Percentiles rank a stretch among this genome's conserved stretches.
Conservation (phyloP, 2,329 filamentous ascomycete genomes). For the Trichoderma brevicompactum region DNA sequence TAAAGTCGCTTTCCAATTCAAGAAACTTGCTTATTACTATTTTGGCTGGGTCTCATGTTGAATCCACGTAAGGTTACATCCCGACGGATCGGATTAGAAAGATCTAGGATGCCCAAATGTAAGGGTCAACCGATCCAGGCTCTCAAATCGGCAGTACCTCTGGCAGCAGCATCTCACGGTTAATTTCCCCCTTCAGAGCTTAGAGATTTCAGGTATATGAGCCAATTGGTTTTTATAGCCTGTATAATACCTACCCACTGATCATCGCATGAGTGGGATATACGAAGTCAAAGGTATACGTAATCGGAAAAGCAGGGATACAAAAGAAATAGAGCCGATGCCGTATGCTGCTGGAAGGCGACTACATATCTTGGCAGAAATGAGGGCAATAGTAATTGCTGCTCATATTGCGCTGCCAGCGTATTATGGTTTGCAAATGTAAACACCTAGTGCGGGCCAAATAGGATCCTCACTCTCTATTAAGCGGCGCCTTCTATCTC, state of each 20-base stretch:
- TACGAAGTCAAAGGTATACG: neutral
- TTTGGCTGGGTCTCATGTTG: neutral
- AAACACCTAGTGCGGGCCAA: neutral
- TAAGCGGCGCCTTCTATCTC: neutral
- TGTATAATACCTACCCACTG: neutral
- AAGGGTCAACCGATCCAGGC: neutral
- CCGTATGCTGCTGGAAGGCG: neutral
- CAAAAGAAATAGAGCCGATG: neutral
- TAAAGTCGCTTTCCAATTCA: neutral
- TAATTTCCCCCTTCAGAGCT: no score
- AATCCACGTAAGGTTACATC: neutral
- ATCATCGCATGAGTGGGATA: neutral
- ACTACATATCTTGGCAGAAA: neutral
- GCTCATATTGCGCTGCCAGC: neutral
- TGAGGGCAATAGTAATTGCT: neutral
- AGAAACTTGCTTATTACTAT: neutral
- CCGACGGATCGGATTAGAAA: constrained; percentile 15
- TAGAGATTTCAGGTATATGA: no score
- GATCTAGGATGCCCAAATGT: neutral
- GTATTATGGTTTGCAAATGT: neutral
- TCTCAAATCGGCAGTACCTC: neutral
- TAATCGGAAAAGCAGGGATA: constrained; percentile 2
- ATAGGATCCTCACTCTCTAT: neutral
- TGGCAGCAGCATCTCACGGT: no score
- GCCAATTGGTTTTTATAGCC: no score